Evolutionary conservation across 139 green algal genomes (phyloP), one percentile per base, ranked within the genome.

Genomic region (Chlorella sp.): DNA sequence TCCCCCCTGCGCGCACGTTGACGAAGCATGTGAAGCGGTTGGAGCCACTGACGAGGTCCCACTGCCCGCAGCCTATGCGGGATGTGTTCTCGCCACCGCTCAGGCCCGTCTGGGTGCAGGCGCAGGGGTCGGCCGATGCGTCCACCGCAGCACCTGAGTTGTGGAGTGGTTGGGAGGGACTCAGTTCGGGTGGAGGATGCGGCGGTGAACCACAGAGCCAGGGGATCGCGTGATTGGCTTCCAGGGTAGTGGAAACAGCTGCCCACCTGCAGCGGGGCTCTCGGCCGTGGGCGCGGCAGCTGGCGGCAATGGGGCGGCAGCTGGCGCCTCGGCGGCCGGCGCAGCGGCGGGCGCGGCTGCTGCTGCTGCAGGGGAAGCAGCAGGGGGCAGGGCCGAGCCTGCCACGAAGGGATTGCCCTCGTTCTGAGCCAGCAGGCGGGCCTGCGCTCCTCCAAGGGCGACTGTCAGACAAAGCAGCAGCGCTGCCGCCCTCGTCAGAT

Each of bases 21-120:
- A 79, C 72, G 20, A 64, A 79, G 47, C 72, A 79, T 16, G 72
- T 79, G 44, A 60, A 78, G 41, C 70, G 39, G 39, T 78, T 78
- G 25, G 70, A 78, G 70, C 70, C 70, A 11, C 23, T 38, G 26
- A 82, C 76, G 26, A 82, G 12, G 57, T 82, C 76, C 34, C 34
- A 72, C 60, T 82, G 72, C n/a, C 72, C 72, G 72, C 76, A 82
- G 36, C 76, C 76, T 4, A 72, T 44, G 41, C 25, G 28, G 25
- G 25, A 73, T 0, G 76, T 82, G 57, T 82, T 82, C 17, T 39
- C 26, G 57, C 76, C 76, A 60, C 57, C 76, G 76, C 76, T 82
- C 57, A 82, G 4, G 34, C 76, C 76, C 1, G 60, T 68, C 9
- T 38, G 5, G 36, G 36, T 82, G 76, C 76, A 82, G 30, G 76